Evolutionary conservation across 1,284 basidiomycete species (phyloP).

Genomic region (Rhodotorula sp.): DNA sequence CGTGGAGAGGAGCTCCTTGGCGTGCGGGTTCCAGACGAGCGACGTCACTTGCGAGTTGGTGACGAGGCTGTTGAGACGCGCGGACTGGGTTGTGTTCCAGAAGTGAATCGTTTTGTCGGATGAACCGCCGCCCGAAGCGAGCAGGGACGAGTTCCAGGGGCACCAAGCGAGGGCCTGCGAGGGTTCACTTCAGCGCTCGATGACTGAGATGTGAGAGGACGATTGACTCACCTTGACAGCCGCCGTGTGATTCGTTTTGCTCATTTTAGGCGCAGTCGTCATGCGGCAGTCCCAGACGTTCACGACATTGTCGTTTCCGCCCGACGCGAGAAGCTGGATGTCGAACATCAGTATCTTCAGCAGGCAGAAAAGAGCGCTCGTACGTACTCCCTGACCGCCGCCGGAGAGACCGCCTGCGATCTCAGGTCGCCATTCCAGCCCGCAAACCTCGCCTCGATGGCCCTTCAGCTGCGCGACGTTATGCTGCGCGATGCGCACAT

Average conservation of each 20-base stretch:
- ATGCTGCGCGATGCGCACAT: conserved; percentile 80
- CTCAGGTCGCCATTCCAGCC: conserved; percentile 45
- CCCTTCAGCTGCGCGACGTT: conserved; percentile 85
- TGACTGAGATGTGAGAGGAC: neutral
- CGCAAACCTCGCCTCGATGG: conserved; percentile 86
- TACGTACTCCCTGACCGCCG: conserved; percentile 42
- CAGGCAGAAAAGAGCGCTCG: neutral
- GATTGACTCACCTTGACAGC: conserved; percentile 72
- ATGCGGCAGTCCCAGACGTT: conserved; percentile 87
- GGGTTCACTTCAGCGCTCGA: neutral
- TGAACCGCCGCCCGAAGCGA: conserved; percentile 92
- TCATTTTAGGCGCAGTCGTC: conserved; percentile 68
- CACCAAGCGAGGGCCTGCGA: conserved; percentile 91
- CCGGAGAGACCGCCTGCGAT: conserved; percentile 38
- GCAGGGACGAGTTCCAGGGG: conserved; percentile 88
- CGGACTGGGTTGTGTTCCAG: conserved; percentile 61
- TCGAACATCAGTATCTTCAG: neutral
- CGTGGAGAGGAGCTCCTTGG: conserved; percentile 86
- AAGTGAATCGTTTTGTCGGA: conserved; percentile 86
- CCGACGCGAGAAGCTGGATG: conserved; percentile 77
- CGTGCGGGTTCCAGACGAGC: conserved; percentile 81
- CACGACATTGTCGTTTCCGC: conserved; percentile 94
- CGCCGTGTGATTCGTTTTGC: conserved; percentile 88
- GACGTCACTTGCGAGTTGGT: conserved; percentile 91
- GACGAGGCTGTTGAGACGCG: conserved; percentile 75